Evolutionary conservation across 257 asterid genomes (phyloP).

Genomic region (Nicotiana paniculata): DNA sequence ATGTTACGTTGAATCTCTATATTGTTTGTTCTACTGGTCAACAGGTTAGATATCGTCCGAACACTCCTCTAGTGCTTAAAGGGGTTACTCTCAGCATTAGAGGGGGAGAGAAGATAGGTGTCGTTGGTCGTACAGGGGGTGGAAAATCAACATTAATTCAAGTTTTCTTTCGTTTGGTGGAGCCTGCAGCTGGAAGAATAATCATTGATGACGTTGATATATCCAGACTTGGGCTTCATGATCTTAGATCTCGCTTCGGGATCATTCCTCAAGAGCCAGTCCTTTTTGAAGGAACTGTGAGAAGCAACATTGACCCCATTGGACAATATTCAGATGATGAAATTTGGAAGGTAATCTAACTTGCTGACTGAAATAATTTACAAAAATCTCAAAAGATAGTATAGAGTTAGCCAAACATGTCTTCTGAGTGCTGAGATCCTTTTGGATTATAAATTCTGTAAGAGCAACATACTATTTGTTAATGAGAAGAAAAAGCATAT

Average conservation of each 20-base stretch:
- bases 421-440: neutral
- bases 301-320: conserved; percentile 91
- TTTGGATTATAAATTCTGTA: neutral
- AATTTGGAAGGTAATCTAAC: conserved; percentile 75
- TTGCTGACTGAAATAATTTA: neutral
- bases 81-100: conserved; percentile 65
- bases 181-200: conserved; percentile 79
- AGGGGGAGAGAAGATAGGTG: conserved; percentile 94
- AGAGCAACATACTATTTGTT: neutral
- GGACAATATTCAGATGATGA: conserved; percentile 78
- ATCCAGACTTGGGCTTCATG: conserved; percentile 75
- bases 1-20: neutral
- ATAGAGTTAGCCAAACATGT: neutral
- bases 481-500: neutral
- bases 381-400: neutral
- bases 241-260: conserved; percentile 90
- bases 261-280: conserved; percentile 99
- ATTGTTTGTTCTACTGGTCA: conserved; percentile 8
- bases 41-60: conserved; percentile 86
- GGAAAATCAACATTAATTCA: conserved; percentile 94
- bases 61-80: conserved; percentile 80
- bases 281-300: conserved; percentile 91
- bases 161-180: conserved; percentile 91
- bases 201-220: conserved; percentile 71
- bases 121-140: conserved; percentile 97